Conservation (phyloP, 108 stramenopile species). For the Cyclostephanos invisitatus region DNA sequence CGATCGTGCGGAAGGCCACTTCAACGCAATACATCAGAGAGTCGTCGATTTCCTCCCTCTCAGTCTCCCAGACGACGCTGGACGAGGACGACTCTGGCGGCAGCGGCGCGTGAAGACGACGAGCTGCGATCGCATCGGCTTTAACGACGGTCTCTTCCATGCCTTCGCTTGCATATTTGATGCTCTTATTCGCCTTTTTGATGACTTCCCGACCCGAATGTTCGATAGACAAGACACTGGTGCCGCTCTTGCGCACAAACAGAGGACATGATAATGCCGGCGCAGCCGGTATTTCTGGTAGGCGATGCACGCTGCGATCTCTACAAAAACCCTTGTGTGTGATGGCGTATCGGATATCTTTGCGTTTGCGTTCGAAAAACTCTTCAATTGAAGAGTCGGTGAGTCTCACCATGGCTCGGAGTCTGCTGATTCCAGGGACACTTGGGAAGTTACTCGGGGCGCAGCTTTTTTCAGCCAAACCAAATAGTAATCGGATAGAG, state of each 20-base stretch:
- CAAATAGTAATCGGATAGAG: conserved; percentile 1
- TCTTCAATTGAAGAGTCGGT: conserved; percentile 7
- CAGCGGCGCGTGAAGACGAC: neutral
- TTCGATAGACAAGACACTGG: conserved; percentile 23
- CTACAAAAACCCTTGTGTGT: conserved; percentile 14
- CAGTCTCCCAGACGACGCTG: neutral
- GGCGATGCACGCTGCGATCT: conserved; percentile 9
- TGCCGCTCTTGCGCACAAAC: conserved; percentile 16
- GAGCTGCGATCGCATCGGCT: neutral
- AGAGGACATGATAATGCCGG: neutral
- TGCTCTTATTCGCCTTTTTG: neutral
- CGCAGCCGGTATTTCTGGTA: conserved; percentile 32
- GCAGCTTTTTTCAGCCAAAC: conserved; percentile 23
- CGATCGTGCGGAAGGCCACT: conserved; percentile 12
- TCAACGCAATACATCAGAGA: conserved; percentile 19
- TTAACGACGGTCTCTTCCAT: no score
- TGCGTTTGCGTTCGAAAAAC: conserved; percentile 20
- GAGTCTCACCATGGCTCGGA: conserved; percentile 25
- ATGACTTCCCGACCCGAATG: neutral
- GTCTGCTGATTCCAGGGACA: conserved; percentile 19
- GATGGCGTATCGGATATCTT: conserved; percentile 35
- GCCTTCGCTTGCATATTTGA: neutral
- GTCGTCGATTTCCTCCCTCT: conserved; percentile 18
- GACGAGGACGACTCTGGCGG: neutral
- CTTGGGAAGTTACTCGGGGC: conserved; percentile 15